A percentile compares a stretch with the other conserved stretches of the same genome.
Evolutionary conservation across 345 rosid species (phyloP).

Genomic region (Balakata baccata): DNA sequence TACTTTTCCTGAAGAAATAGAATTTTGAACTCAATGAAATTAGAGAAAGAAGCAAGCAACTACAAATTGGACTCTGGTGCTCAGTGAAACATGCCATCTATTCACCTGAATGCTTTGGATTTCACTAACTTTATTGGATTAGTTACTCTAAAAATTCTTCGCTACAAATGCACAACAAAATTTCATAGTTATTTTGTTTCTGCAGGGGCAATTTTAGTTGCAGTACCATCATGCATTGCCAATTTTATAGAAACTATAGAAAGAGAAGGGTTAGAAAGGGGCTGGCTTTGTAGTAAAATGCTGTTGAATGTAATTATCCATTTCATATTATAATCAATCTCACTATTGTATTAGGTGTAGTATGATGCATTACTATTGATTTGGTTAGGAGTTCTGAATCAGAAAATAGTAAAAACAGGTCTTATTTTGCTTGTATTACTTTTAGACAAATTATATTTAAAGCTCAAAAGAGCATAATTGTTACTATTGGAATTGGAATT

Average conservation of each 20-base stretch:
- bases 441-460: too few species aligned
- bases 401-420: not conserved
- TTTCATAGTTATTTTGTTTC: not conserved
- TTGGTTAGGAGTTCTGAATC: not conserved
- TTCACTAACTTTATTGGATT: not conserved
- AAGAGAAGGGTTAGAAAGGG: not conserved
- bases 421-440: not conserved
- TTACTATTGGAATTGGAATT: too few species aligned
- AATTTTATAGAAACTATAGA: not conserved
- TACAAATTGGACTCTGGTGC: not conserved
- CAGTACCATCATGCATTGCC: not conserved
- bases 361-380: not conserved
- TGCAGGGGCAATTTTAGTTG: not conserved
- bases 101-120: not conserved
- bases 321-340: not conserved
- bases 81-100: too few species aligned
- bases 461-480: too few species aligned
- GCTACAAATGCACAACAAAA: not conserved
- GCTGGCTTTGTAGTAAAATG: not conserved
- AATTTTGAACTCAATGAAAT: slow-evolving; percentile 18
- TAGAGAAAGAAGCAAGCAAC: slow-evolving; percentile 9
- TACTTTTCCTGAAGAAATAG: slow-evolving; percentile 35
- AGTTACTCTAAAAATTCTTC: not conserved
- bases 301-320: not conserved
- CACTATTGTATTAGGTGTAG: not conserved